Evolutionary conservation across 108 stramenopile species (phyloP).

Genomic region (Conticribra weissflogii): DNA sequence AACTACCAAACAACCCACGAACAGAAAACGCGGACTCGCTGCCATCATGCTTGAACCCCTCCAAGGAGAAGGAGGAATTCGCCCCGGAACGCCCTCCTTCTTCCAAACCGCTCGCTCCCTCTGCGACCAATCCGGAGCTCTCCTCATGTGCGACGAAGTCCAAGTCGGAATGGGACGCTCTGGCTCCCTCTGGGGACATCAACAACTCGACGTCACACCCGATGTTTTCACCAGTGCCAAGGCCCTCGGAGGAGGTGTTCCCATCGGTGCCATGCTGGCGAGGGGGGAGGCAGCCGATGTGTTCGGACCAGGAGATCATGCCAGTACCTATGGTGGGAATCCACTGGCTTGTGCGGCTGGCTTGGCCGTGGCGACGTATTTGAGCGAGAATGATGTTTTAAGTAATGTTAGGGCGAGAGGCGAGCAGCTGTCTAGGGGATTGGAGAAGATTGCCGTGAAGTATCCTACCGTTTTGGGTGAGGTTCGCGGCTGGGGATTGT

Average conservation of each 20-base stretch:
- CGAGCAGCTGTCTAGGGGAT: conserved; percentile 76
- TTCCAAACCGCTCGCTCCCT: conserved; percentile 79
- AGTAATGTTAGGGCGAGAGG: conserved; percentile 89
- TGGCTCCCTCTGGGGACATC: conserved; percentile 95
- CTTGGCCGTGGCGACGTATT: conserved; percentile 87
- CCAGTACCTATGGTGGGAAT: conserved; percentile 97
- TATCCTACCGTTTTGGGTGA: conserved; percentile 84
- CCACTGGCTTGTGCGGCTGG: conserved; percentile 89
- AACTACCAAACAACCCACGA: background rate
- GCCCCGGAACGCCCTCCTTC: conserved; percentile 83
- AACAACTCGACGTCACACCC: conserved; percentile 89
- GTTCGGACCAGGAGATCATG: conserved; percentile 97
- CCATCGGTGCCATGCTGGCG: conserved; percentile 98
- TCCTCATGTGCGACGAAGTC: conserved; percentile 97
- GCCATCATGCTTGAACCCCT: conserved; percentile 96
- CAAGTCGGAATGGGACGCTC: conserved; percentile 98
- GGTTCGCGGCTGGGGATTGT: conserved; percentile 94
- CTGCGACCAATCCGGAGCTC: conserved; percentile 85
- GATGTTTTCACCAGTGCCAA: conserved; percentile 97
- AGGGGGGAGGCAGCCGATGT: conserved; percentile 83
- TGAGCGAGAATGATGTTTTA: conserved; percentile 83
- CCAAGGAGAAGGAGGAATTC: conserved; percentile 98
- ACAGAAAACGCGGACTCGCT: conserved; percentile 74
- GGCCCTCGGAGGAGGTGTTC: conserved; percentile 97
- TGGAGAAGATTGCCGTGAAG: conserved; percentile 69